Evolutionary conservation across 2,329 filamentous ascomycete genomes (phyloP).

Genomic region (Cordyceps cicadae): DNA sequence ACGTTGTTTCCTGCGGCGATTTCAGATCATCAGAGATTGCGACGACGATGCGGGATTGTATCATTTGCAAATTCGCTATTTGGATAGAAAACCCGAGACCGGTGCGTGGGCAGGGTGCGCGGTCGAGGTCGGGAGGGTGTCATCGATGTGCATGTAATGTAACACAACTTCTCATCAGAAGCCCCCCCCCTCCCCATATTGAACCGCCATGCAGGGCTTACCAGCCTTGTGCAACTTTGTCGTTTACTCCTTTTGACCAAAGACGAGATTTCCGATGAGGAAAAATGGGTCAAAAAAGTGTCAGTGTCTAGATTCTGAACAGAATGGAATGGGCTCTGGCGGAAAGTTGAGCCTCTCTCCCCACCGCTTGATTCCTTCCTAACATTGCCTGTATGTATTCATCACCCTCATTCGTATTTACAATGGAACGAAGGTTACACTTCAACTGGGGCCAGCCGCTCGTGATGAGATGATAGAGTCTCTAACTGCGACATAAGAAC

Average conservation of each 20-base stretch:
- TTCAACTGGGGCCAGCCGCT: too few relatives aligned
- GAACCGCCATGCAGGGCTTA: neutral
- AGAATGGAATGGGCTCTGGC: neutral
- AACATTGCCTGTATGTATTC: too few relatives aligned
- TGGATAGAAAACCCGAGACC: neutral
- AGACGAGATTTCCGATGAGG: neutral
- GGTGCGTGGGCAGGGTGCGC: neutral
- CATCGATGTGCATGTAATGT: neutral
- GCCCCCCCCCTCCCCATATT: neutral
- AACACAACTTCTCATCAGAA: neutral
- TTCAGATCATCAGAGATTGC: neutral
- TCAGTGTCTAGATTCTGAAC: neutral
- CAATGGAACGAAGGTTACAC: too few relatives aligned
- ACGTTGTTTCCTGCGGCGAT: neutral
- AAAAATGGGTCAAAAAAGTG: neutral
- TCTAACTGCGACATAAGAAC: too few relatives aligned
- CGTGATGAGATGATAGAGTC: too few relatives aligned
- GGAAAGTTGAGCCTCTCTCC: neutral
- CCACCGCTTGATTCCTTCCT: neutral
- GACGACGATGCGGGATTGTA: neutral
- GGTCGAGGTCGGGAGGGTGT: neutral
- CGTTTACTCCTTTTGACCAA: neutral
- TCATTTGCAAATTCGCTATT: neutral
- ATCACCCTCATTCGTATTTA: too few relatives aligned
- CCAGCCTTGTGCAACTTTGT: neutral